Evolutionary conservation across 768 basidiomycete genomes (phyloP), one percentile per base, ranked within the genome.

Genomic region (Lanmaoa rubissima): DNA sequence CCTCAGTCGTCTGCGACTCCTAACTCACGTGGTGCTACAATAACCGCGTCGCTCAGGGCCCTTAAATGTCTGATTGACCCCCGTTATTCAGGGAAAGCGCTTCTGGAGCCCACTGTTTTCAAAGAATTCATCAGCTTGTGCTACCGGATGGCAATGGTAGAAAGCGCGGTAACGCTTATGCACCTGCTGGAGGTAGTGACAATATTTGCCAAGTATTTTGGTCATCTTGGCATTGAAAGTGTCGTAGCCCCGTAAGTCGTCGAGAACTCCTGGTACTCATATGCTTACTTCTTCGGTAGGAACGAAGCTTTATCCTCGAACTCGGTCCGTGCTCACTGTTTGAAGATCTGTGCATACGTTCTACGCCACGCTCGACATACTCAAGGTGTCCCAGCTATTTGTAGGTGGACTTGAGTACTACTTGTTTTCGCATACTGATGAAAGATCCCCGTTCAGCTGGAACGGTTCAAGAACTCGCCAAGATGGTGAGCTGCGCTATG

Each of bases 141-240:
- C 68, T 94, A 96, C 67, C 84, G 96, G 6, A 84, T 98, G 73
- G 92, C 88, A 0, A 85, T 98, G 81, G 90, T 90, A 0, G 94
- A 96, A 66, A 76, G 86, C 0, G 85, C 91, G 1, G 74, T 65
- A 0, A 81, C 92, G 32, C 89, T 94, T 64, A 74, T 82, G 0
- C 82, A 88, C 53, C 78, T 98, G 21, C 75, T 92, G 3, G 87
- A 89, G 59, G 82, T 89, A 39, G 70, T 94, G 34, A 73, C 81
- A 2, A 73, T 75, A 4, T 83, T 93, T 55, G 84, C 86, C 5
- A 69, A 62, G 12, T 68, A 68, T 53, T 74, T 72, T 40, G 66
- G 66, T 34, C 67, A 75, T 57, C 68, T 65, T 26, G 65, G 61
- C 48, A 53, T 64, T 16, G 67, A 67, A 17, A 59, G 61, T 36